Conservation (phyloP, 2,329 filamentous ascomycete species). For the Myriosclerotinia duriaeana region DNA sequence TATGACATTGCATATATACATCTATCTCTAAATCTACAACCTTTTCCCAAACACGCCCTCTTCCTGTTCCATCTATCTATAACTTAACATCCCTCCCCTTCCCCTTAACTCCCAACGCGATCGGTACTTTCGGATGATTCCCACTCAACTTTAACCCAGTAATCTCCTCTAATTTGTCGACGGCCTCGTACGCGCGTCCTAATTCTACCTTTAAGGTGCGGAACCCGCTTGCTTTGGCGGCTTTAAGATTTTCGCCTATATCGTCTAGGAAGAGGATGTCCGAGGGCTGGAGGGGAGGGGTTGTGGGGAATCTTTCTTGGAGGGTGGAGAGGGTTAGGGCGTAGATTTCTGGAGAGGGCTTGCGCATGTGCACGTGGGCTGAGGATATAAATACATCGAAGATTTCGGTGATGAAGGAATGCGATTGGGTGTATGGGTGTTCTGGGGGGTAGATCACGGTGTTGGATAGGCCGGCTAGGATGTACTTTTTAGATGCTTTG, state of each 20-base stretch:
- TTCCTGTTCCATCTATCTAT: background rate
- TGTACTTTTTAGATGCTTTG: slow-evolving; percentile 60
- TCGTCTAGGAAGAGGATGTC: slow-evolving; percentile 86
- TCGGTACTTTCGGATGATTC: slow-evolving; percentile 34
- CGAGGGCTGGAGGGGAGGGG: slow-evolving; percentile 52
- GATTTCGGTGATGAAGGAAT: slow-evolving; percentile 50
- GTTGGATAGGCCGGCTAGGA: slow-evolving; percentile 84
- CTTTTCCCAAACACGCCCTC: background rate
- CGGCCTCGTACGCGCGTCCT: slow-evolving; percentile 75
- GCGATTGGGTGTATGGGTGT: slow-evolving; percentile 55
- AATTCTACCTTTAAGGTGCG: slow-evolving; percentile 81
- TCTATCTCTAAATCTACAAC: slow-evolving; percentile 2
- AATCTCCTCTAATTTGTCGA: slow-evolving; percentile 73
- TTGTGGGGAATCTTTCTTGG: background rate
- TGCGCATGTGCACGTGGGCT: slow-evolving; percentile 82
- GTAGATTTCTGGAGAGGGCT: slow-evolving; percentile 84
- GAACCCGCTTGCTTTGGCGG: slow-evolving; percentile 71
- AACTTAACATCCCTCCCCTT: slow-evolving; percentile 17
- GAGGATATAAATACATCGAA: slow-evolving; percentile 90
- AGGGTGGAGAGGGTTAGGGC: slow-evolving; percentile 53
- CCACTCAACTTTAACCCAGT: slow-evolving; percentile 63
- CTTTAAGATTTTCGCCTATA: slow-evolving; percentile 88
- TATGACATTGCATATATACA: background rate
- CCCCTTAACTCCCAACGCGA: slow-evolving; percentile 27
- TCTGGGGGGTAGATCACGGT: slow-evolving; percentile 81